Conservation (phyloP, 371 early-diverging fungal genomes). For the Mortierella sp. region DNA sequence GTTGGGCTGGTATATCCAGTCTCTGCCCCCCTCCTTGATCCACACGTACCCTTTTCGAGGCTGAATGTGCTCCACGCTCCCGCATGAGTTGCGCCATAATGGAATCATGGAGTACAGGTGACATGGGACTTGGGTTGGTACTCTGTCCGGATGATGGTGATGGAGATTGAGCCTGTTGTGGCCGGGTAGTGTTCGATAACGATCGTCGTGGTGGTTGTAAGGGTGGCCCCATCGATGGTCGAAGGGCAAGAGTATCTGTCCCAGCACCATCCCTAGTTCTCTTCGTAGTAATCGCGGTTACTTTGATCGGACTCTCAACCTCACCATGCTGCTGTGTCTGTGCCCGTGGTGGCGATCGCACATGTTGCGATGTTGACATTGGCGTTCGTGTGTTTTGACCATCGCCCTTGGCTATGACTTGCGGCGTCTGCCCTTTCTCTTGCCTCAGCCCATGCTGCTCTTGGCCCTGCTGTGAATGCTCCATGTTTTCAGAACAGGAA, state of each 20-base stretch:
- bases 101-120: neutral
- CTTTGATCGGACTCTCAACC: neutral
- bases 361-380: neutral
- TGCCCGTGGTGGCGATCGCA: neutral
- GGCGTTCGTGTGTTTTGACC: neutral
- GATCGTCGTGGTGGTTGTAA: neutral
- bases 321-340: neutral
- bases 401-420: too few species aligned
- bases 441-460: too few species aligned
- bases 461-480: too few species aligned
- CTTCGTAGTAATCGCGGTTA: neutral
- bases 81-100: too few species aligned
- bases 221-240: neutral
- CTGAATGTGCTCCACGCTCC: too few species aligned
- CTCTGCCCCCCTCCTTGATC: too few species aligned
- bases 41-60: too few species aligned
- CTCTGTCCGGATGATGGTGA: neutral
- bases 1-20: neutral
- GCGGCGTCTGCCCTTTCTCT: too few species aligned
- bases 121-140: neutral
- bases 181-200: neutral
- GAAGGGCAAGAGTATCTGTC: neutral
- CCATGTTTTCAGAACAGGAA: too few species aligned
- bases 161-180: neutral
- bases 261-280: slow-evolving; percentile 1